Base-by-base conservation (phyloP, 2,329 filamentous ascomycete genomes). In the Pyricularia sp. region DNA sequence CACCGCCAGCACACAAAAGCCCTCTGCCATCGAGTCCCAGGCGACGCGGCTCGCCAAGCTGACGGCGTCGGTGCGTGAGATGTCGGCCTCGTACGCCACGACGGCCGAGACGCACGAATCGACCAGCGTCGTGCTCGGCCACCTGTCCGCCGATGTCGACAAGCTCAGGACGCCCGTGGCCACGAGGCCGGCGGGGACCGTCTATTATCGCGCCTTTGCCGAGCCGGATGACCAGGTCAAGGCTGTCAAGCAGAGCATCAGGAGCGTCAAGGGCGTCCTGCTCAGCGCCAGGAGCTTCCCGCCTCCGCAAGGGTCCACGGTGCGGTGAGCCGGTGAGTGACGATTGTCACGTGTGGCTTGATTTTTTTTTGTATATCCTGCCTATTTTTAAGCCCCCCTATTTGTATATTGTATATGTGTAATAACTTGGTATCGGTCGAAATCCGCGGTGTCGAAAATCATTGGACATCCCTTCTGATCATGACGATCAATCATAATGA, bases 201-300 rank as follows among this genome's bases (percentile, higher is more conserved):
- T 77, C n/a, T 78, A 77, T 33, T 81, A 77, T 72, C 78, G 78
- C 66, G 25, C 59, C 59, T 63, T 63, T 28, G 11, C 59, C 23
- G 88, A 88, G 73, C 84, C 85, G 33, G 85, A 88, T 71, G 91
- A 94, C 77, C 90, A 92, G 78, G 88, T 93, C 73, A 87, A 87
- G 71, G 88, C 86, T 75, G 83, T 92, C 25, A 92, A 91, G 79
- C 88, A 88, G 72, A 91, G 90, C 71, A 94, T 96, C 67, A 82
- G 92, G 72, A 85, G 90, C 69, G 86, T 95, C 61, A 96, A 96
- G 81, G 92, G 92, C 1, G 86, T 92, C 12, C 80, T 95, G 72
- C 78, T 96, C 69, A 92, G 88, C 74, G 86, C 92, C 4, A 86
- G 90, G 74, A 92, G 87, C 73, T 94, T 94, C 72, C 90, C 89